Base-by-base conservation (phyloP, 768 basidiomycete genomes). In the Tephrocybe sp. region DNA sequence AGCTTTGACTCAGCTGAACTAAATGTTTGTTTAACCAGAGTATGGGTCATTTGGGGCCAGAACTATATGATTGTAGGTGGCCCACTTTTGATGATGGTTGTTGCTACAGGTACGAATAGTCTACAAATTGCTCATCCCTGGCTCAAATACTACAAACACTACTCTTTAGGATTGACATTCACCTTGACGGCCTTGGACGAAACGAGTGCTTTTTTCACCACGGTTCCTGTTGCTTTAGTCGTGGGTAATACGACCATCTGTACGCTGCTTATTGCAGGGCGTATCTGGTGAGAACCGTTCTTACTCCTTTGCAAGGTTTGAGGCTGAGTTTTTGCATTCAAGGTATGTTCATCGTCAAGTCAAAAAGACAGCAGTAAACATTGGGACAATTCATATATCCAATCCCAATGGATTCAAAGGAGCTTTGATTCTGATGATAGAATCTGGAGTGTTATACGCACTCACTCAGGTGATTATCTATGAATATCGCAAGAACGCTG, bases 1-100 rank as follows among this genome's bases (percentile, higher is more conserved):
- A 10, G 16, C 4, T 32, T 3, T 19, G 17, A 5, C 11, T 39
- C 31, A 2, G 10, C 16, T 10, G 16, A 19, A 35, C 13, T 20
- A 23, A 14, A 45, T 34, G 11, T 26, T 43, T 4, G 6, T n/a
- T n/a, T 39, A 12, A 17, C n/a, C 34, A 53, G 47, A 36, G 52
- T 53, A 2, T 53, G 52, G 52, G 52, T 48, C 16, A 53, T 53
- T n/a, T 53, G 52, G 52, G 49, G 43, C 13, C 45, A 34, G 19
- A 52, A 45, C 12, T 56, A 39, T 26, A 48, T 5, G 36, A 39
- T 56, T 17, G 51, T 22, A 22, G 49, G 39, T 17, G 48, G 36
- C 9, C 53, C 48, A 13, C 36, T 54, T 2, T 14, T 26, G 8
- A 44, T 49, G 16, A 50, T 54, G 48, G 32, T 45, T 13, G n/a